A percentile compares a stretch with the other conserved stretches of the same genome.
Evolutionary conservation across 768 basidiomycete species (phyloP).

Genomic region (Leucosporidium yakuticum): DNA sequence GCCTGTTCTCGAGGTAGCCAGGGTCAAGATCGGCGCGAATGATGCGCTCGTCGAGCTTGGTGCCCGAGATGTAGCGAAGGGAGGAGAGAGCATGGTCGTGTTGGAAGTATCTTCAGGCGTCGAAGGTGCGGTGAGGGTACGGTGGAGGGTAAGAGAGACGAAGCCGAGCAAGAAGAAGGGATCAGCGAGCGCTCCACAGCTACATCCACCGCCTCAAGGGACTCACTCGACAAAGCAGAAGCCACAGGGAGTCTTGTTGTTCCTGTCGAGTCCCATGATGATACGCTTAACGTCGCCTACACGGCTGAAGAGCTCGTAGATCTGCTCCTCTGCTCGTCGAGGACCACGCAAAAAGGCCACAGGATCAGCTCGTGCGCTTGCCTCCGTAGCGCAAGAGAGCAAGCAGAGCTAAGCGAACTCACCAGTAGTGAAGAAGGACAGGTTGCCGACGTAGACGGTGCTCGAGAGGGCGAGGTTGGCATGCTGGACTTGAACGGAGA

Average conservation of each 20-base stretch:
- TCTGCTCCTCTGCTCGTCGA: conserved; percentile 92
- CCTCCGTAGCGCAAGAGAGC: neutral
- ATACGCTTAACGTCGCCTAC: conserved; percentile 63
- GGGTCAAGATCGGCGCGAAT: conserved; percentile 96
- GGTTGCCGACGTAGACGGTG: conserved; percentile 66
- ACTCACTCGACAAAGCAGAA: conserved; percentile 80
- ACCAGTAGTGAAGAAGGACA: conserved; percentile 38
- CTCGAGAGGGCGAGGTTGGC: conserved; percentile 33
- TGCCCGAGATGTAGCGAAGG: conserved; percentile 92
- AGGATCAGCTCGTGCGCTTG: neutral
- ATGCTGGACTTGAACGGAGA: conserved; percentile 9
- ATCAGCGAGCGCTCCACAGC: neutral
- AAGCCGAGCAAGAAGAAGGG: neutral
- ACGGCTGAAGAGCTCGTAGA: conserved; percentile 72
- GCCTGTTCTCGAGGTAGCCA: conserved; percentile 91
- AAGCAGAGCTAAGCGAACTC: conserved; percentile 20
- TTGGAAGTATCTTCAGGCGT: conserved; percentile 61
- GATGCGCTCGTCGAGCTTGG: conserved; percentile 96
- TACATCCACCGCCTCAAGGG: neutral
- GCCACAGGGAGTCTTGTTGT: conserved; percentile 88
- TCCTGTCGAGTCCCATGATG: conserved; percentile 88
- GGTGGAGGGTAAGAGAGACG: neutral
- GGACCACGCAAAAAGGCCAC: conserved; percentile 58
- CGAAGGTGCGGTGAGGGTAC: neutral
- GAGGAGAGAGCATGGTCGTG: conserved; percentile 87